These are phyloP conservation scores for Aspergillus melleus DNA, from an alignment of 2,329 filamentous ascomycete species.

Conservation along the genomic window DNA sequence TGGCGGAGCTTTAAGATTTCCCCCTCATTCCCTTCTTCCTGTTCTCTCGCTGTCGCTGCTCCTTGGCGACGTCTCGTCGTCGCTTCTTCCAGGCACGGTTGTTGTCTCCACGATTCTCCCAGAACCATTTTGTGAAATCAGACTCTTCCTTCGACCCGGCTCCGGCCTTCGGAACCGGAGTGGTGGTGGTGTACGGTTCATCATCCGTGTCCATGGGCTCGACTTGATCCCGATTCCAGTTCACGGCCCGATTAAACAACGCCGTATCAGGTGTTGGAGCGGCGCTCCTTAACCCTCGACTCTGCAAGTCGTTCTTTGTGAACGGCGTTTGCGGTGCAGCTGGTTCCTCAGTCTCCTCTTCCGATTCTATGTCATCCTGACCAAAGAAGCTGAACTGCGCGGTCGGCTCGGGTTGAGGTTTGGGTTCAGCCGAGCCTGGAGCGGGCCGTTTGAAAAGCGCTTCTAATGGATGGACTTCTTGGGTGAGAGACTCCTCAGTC, in stretches of 20 bases:
- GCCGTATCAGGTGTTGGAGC: slow-evolving; percentile 95
- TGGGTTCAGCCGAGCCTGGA: slow-evolving; percentile 35
- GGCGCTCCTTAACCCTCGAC: slow-evolving; percentile 69
- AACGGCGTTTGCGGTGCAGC: slow-evolving; percentile 74
- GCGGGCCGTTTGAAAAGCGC: slow-evolving; percentile 81
- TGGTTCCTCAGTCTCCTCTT: slow-evolving; percentile 47
- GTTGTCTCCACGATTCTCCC: slow-evolving; percentile 52
- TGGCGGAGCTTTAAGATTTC: slow-evolving; percentile 23
- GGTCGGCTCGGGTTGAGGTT: slow-evolving; percentile 44
- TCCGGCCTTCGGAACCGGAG: slow-evolving; percentile 24
- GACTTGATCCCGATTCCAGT: slow-evolving; percentile 23
- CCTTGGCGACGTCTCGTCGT: slow-evolving; percentile 60
- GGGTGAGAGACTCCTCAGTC: slow-evolving; percentile 1
- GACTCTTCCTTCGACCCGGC: slow-evolving; percentile 44
- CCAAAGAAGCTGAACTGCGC: slow-evolving; percentile 79
- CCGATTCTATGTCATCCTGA: slow-evolving; percentile 51
- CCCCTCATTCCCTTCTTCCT: slow-evolving; percentile 50
- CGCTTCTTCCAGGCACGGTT: slow-evolving; percentile 55
- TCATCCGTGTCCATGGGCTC: slow-evolving; percentile 27
- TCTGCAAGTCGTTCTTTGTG: slow-evolving; percentile 74
- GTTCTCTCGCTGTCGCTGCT: slow-evolving; percentile 61
- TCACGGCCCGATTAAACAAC: slow-evolving; percentile 55
- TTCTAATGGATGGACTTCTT: slow-evolving; percentile 78
- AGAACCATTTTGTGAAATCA: slow-evolving; percentile 65
- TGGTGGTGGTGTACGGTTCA: slow-evolving; percentile 26